A percentile compares a stretch with the other conserved stretches of the same genome.
Evolutionary conservation across 2,329 filamentous ascomycete species (phyloP).

Genomic region (Huntiella decipiens): DNA sequence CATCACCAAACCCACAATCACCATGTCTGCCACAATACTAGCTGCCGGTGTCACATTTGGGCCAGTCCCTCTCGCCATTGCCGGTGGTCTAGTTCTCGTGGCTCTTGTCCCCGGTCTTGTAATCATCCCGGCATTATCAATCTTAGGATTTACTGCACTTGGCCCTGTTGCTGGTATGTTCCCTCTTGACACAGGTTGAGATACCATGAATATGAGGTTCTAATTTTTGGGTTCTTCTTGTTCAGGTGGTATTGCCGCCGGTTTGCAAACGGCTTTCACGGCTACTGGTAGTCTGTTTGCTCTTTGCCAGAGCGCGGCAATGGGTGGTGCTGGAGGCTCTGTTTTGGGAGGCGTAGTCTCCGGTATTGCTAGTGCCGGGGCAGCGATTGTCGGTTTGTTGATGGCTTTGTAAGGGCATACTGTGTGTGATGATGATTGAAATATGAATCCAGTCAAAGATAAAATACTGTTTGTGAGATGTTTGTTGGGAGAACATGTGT

Average conservation of each 20-base stretch:
- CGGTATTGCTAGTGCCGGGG: neutral
- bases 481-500: too few relatives aligned
- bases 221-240: neutral
- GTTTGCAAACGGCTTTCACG: neutral
- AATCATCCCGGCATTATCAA: neutral
- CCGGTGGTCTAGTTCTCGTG: neutral
- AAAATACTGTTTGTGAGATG: too few relatives aligned
- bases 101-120: neutral
- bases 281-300: conserved; percentile 2
- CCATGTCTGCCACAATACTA: too few relatives aligned
- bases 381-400: neutral
- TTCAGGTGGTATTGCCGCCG: conserved; percentile 2
- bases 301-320: conserved; percentile 1
- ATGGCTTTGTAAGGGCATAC: too few relatives aligned
- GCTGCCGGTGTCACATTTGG: too few relatives aligned
- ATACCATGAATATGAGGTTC: neutral
- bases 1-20: too few relatives aligned
- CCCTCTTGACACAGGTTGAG: too few relatives aligned
- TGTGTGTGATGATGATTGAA: too few relatives aligned
- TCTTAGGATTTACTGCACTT: neutral
- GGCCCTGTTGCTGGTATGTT: neutral
- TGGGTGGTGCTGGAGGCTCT: neutral
- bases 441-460: too few relatives aligned
- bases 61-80: neutral
- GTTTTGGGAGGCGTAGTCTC: neutral